These are phyloP conservation scores for Lasiosphaeris hirsuta DNA, from an alignment of 495 filamentous ascomycete genomes.

Conservation along the genomic window DNA sequence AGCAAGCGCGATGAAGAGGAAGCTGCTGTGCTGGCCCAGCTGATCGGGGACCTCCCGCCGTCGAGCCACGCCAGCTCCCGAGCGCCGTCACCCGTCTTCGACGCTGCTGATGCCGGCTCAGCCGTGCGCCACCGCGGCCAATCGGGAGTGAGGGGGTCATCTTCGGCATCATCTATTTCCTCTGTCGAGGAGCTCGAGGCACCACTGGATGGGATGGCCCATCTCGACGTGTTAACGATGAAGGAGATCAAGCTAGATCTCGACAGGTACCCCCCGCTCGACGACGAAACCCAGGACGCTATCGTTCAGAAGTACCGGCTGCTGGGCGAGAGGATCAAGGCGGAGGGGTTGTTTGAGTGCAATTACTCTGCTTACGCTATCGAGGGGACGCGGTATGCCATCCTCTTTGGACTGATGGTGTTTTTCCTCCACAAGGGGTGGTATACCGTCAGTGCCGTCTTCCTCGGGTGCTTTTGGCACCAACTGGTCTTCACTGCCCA, in stretches of 20 bases:
- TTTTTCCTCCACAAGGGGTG: slow-evolving; percentile 66
- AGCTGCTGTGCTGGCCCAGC: slow-evolving; percentile 25
- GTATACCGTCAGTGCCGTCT: slow-evolving; percentile 72
- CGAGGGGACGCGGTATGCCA: slow-evolving; percentile 70
- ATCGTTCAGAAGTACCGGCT: slow-evolving; percentile 79
- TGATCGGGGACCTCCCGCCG: slow-evolving; percentile 14
- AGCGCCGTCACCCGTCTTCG: slow-evolving; percentile 65
- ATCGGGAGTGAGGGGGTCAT: slow-evolving; percentile 1
- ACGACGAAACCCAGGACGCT: slow-evolving; percentile 67
- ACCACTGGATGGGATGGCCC: slow-evolving; percentile 50
- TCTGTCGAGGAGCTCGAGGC: slow-evolving; percentile 37
- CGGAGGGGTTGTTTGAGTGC: slow-evolving; percentile 78
- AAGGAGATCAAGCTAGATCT: slow-evolving; percentile 73
- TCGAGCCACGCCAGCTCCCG: slow-evolving; percentile 46
- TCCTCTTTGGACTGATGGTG: slow-evolving; percentile 63
- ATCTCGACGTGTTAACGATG: slow-evolving; percentile 70
- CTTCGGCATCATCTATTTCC: slow-evolving; percentile 37
- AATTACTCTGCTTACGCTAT: slow-evolving; percentile 78
- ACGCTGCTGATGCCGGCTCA: slow-evolving; percentile 28
- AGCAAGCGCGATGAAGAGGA: slow-evolving; percentile 37
- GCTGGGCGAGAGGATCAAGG: slow-evolving; percentile 65
- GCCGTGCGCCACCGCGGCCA: neutral
- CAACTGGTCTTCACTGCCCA: slow-evolving; percentile 94
- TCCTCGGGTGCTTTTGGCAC: slow-evolving; percentile 87
- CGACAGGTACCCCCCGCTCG: slow-evolving; percentile 77